phyloP scores from a whole-genome alignment of 2,329 filamentous ascomycete species.

The Colletotrichum phormii region DNA sequence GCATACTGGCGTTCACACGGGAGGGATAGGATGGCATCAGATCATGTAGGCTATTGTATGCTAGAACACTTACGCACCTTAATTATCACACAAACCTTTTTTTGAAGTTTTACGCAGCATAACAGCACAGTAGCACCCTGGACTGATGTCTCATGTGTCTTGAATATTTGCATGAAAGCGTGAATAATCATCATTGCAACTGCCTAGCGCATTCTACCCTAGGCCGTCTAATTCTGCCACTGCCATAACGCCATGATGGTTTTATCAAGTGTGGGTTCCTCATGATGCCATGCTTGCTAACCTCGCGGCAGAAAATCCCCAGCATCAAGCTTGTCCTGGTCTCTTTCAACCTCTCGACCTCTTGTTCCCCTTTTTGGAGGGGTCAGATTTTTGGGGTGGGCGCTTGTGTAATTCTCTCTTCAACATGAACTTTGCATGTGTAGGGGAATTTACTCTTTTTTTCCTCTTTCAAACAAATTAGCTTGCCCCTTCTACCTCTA shows the following conservation, averaged over 20 bases:
- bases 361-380: not conserved
- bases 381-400: not conserved
- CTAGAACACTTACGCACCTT: constrained; percentile 36
- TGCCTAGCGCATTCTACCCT: constrained; percentile 36
- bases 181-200: constrained; percentile 37
- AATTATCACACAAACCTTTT: constrained; percentile 33
- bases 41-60: constrained; percentile 36
- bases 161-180: constrained; percentile 33
- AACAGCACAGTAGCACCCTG: no score
- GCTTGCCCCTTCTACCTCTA: constrained; percentile 40
- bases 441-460: not conserved
- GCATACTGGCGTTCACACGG: constrained; percentile 35
- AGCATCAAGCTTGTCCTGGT: constrained; percentile 18
- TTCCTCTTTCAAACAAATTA: constrained; percentile 25
- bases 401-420: not conserved
- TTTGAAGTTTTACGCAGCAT: not conserved
- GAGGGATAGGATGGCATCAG: constrained; percentile 34
- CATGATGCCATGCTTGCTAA: constrained; percentile 37
- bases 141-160: not conserved
- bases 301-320: constrained; percentile 33
- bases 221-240: constrained; percentile 39
- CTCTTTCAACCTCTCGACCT: constrained; percentile 19
- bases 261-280: constrained; percentile 36
- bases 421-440: not conserved
- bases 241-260: constrained; percentile 40